phyloP scores from a whole-genome alignment of 139 green algal genomes.

The Parachlorella kessleri region DNA sequence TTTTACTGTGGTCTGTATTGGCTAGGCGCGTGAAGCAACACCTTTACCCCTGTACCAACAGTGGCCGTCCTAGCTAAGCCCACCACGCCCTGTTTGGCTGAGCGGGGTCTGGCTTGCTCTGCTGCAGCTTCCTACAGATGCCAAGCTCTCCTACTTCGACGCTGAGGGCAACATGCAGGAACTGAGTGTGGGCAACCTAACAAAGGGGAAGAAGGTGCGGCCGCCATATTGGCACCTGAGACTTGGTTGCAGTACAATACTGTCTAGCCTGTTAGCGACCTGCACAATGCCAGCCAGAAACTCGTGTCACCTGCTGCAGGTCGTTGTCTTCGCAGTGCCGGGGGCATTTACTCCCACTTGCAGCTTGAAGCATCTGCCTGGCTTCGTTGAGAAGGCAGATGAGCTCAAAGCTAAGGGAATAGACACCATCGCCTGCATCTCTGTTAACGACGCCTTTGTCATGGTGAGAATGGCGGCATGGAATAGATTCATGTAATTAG shows the following conservation, averaged over 20 bases:
- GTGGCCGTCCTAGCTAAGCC: too few relatives aligned
- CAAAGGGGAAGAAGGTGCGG: slow-evolving; percentile 89
- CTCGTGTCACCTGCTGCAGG: slow-evolving; percentile 41
- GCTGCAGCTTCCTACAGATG: slow-evolving; percentile 60
- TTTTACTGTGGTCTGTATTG: too few relatives aligned
- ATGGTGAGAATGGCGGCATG: slow-evolving; percentile 66
- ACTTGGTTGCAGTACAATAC: too few relatives aligned
- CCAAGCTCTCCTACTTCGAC: slow-evolving; percentile 90
- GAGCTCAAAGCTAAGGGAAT: slow-evolving; percentile 92
- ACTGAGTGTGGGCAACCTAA: slow-evolving; percentile 75
- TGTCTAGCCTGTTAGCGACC: too few relatives aligned
- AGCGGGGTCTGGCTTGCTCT: too few relatives aligned
- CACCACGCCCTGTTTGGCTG: too few relatives aligned
- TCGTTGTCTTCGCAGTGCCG: slow-evolving; percentile 91
- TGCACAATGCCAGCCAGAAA: too few relatives aligned
- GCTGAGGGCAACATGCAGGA: slow-evolving; percentile 90
- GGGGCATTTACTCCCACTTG: slow-evolving; percentile 95
- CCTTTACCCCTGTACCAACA: too few relatives aligned
- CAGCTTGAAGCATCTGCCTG: slow-evolving; percentile 89
- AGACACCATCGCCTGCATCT: slow-evolving; percentile 93
- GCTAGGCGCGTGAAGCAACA: too few relatives aligned
- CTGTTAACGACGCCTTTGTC: slow-evolving; percentile 98
- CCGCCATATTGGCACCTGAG: too few relatives aligned
- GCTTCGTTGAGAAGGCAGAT: slow-evolving; percentile 92
- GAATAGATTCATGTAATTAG: too few relatives aligned